These are phyloP conservation scores for Aspergillus udagawae DNA, from an alignment of 2,329 filamentous ascomycete species.

Conservation along the genomic window DNA sequence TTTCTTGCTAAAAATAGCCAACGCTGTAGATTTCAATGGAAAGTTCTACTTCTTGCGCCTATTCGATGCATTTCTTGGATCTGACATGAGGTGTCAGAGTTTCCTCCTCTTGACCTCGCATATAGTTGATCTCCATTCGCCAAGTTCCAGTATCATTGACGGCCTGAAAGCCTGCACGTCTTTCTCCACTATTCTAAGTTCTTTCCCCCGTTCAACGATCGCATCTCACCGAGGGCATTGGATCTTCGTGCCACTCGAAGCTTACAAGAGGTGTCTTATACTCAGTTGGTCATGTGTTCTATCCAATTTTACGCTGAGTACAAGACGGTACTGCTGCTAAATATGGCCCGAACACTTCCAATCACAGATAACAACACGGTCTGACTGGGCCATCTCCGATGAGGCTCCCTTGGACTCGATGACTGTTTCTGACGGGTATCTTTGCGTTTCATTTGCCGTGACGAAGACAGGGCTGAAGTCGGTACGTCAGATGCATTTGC, in stretches of 20 bases:
- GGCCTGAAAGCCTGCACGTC: neutral
- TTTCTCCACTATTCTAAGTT: neutral
- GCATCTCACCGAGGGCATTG: neutral
- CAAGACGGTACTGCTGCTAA: neutral
- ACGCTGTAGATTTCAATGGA: neutral
- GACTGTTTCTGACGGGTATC: neutral
- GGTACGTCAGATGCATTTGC: neutral
- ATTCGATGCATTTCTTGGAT: neutral
- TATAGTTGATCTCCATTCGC: slow-evolving; percentile 9
- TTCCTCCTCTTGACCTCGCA: slow-evolving; percentile 1
- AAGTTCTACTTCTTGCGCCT: neutral
- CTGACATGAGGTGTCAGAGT: neutral
- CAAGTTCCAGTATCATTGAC: slow-evolving; percentile 10
- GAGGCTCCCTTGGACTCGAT: neutral
- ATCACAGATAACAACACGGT: neutral
- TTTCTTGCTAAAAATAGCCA: neutral
- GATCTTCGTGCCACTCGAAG: neutral
- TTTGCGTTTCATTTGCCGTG: neutral
- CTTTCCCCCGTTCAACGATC: neutral
- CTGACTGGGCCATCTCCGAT: neutral
- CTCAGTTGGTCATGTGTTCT: neutral
- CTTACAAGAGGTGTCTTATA: neutral
- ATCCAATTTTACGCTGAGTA: neutral
- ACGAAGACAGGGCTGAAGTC: neutral
- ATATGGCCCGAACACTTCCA: neutral